Evolutionary conservation across 2,329 filamentous ascomycete genomes (phyloP), one percentile per base, ranked within the genome.

Genomic region (Aspergillus luchuensis): DNA sequence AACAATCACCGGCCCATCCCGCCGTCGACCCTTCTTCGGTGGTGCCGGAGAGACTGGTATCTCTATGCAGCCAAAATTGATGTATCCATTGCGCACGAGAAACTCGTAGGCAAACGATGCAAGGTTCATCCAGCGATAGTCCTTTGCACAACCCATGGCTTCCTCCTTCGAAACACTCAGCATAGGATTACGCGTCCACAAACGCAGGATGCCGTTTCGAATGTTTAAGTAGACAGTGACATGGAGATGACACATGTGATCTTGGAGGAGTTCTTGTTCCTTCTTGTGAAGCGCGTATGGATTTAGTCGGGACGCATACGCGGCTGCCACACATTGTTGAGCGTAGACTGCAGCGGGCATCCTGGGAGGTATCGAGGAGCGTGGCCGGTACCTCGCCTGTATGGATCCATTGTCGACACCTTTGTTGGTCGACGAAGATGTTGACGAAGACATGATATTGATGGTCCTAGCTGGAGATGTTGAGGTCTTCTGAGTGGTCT

Each of bases 161-260:
- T 97, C 92, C 73, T 93, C 88, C 51, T 89, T 84, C 25, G 89
- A 90, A 11, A 99, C 90, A 63, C 87, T 87, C 45, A 92, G 86
- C 72, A 93, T 87, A 7, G 95, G 92, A 71, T 96, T 96, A 67
- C 89, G 86, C 38, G 91, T 85, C 95, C 95, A 99, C 43, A 98
- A 79, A 58, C 95, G 86, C 56, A 99, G 80, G 61, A 99, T 97
- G 15, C 92, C 91, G 75, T 99, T 99, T 68, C 95, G 87, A 63
- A 99, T 95, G 74, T 98, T 98, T 57, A 99, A 82, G 77, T 99
- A 99, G 11, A 92, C 91, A 2, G 94, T 97, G 66, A 97, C 92
- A 76, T 99, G 95, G 33, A 89, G 84, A 69, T 91, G 89, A 71
- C 90, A 96, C 67, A 99, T 87, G 69, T 96, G 89, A 63, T 91